A percentile compares a stretch with the other conserved stretches of the same genome.
Evolutionary conservation across 2,329 filamentous ascomycete genomes (phyloP).

Genomic region (Aspergillus quadrilineatus): DNA sequence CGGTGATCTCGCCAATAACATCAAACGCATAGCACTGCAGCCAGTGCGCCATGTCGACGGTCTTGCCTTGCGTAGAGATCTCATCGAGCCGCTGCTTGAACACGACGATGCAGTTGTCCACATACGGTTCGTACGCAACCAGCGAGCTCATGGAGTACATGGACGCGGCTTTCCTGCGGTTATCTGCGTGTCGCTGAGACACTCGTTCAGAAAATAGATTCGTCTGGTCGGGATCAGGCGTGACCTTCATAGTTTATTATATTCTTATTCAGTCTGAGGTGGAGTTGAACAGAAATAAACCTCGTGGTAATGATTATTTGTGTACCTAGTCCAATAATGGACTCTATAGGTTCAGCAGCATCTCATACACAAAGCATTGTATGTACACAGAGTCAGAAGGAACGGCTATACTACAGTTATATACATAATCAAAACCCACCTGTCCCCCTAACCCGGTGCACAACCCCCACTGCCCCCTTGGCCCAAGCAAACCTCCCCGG

Average conservation of each 20-base stretch:
- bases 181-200: not conserved
- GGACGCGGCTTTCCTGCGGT: too few species aligned
- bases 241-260: not conserved
- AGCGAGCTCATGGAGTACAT: not conserved
- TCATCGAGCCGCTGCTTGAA: not conserved
- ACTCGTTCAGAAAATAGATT: not conserved
- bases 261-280: too few species aligned
- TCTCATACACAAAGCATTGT: too few species aligned
- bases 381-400: too few species aligned
- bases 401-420: not conserved
- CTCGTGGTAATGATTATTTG: too few species aligned
- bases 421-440: conserved; percentile 50
- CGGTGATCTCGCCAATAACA: not conserved
- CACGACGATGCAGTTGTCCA: not conserved
- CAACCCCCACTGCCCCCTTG: conserved; percentile 57
- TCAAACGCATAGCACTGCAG: not conserved
- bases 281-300: too few species aligned
- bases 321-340: too few species aligned
- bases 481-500: conserved; percentile 59
- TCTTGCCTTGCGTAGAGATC: not conserved
- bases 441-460: conserved; percentile 57
- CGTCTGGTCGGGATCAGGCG: not conserved
- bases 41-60: not conserved
- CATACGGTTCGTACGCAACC: not conserved
- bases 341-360: too few species aligned